Evolutionary conservation across 148 eudicot genomes (phyloP).

Genomic region (Rhododendron molle): DNA sequence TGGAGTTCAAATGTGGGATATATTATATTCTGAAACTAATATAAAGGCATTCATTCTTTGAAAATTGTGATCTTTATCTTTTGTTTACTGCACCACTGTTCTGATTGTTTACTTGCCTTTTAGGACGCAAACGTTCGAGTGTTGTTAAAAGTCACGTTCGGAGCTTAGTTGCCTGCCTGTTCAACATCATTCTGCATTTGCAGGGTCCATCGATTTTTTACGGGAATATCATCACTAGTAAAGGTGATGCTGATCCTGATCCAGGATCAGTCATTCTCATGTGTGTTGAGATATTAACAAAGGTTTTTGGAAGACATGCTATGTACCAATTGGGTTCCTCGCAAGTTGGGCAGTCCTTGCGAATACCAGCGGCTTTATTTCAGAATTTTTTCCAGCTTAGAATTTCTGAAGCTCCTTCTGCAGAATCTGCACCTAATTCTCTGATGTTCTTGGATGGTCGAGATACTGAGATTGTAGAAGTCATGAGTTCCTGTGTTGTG

Average conservation of each 20-base stretch:
- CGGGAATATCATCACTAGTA: constrained; percentile 11
- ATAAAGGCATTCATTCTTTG: neutral
- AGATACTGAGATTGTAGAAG: constrained; percentile 18
- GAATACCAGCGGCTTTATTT: constrained; percentile 59
- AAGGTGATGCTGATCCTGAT: constrained; percentile 47
- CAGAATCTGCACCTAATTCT: constrained; percentile 12
- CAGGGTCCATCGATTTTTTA: constrained; percentile 62
- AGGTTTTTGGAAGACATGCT: constrained; percentile 63
- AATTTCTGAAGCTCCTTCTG: constrained; percentile 18
- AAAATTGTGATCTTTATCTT: neutral
- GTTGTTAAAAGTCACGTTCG: constrained; percentile 54
- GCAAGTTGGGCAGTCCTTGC: constrained; percentile 60
- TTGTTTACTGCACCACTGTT: neutral
- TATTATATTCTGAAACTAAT: neutral
- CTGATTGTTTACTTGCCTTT: constrained; percentile 29
- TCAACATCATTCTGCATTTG: constrained; percentile 73
- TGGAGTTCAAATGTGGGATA: neutral
- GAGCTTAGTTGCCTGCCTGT: constrained; percentile 55
- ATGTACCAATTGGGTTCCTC: constrained; percentile 49
- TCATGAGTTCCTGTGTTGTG: constrained; percentile 21
- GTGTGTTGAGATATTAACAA: constrained; percentile 74
- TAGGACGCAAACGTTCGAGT: constrained; percentile 60
- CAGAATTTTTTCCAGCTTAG: constrained; percentile 43
- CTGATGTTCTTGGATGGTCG: constrained; percentile 15
- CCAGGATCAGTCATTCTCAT: constrained; percentile 75